Percentiles rank a stretch among this genome's conserved stretches.
These are phyloP conservation scores for Elsinoe arachidis DNA, from an alignment of 2,329 filamentous ascomycete species.

Conservation along the genomic window DNA sequence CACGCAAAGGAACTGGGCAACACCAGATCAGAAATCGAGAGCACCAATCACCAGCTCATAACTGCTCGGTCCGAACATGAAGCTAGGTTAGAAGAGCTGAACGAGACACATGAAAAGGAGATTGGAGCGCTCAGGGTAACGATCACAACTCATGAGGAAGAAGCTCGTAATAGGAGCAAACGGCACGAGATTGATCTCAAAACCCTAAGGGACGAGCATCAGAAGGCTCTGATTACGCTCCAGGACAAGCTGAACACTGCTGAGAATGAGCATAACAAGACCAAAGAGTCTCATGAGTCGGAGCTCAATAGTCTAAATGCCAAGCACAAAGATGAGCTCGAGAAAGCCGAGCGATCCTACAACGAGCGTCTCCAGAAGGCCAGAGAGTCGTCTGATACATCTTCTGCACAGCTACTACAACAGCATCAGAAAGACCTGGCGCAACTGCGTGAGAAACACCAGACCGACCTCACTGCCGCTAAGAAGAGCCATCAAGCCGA, in stretches of 20 bases:
- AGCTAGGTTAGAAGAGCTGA: not conserved
- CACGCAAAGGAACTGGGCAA: slow-evolving; percentile 2
- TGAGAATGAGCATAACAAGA: not conserved
- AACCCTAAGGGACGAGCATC: not conserved
- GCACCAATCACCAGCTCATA: not conserved
- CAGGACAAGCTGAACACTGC: slow-evolving; percentile 3
- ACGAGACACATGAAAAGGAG: not conserved
- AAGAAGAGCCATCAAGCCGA: slow-evolving; percentile 9
- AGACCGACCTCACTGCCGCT: slow-evolving; percentile 9
- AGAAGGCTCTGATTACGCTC: slow-evolving; percentile 1
- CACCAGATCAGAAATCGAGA: slow-evolving; percentile 2
- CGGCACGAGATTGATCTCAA: not conserved
- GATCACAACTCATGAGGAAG: not conserved
- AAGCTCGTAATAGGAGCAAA: not conserved
- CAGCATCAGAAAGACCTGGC: slow-evolving; percentile 12
- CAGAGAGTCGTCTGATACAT: not conserved
- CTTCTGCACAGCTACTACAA: slow-evolving; percentile 1
- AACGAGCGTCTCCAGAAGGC: not conserved
- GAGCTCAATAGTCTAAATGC: not conserved
- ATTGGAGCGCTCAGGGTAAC: not conserved
- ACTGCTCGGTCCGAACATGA: not conserved
- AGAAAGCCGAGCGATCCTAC: not conserved
- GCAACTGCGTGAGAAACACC: slow-evolving; percentile 3
- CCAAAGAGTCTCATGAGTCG: not conserved
- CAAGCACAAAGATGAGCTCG: not conserved